A percentile compares a stretch with the other conserved stretches of the same genome.
These are phyloP conservation scores for Tanacetum coccineum DNA, from an alignment of 129 eudicot species.

Conservation along the genomic window DNA sequence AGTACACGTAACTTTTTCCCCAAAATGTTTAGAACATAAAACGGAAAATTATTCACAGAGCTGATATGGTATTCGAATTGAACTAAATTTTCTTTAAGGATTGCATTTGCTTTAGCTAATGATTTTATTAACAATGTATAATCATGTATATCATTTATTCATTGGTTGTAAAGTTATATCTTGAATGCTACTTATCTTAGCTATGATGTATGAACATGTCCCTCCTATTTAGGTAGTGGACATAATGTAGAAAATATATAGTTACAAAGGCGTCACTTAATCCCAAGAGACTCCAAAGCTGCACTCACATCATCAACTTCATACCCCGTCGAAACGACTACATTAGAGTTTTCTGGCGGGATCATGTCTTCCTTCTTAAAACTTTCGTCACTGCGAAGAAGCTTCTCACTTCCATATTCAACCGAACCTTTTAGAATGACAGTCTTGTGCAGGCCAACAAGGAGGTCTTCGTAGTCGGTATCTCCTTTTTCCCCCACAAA, in stretches of 20 bases:
- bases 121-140: conserved; percentile 21
- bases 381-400: conserved; percentile 46
- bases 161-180: conserved; percentile 9
- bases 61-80: not conserved
- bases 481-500: conserved; percentile 82
- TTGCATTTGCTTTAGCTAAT: conserved; percentile 19
- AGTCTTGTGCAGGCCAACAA: conserved; percentile 72
- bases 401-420: conserved; percentile 53
- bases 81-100: not conserved
- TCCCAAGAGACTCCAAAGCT: conserved; percentile 52
- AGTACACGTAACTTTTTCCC: no score
- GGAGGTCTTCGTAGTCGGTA: conserved; percentile 67
- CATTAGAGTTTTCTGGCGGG: conserved; percentile 45
- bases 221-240: conserved; percentile 11
- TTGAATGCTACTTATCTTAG: conserved; percentile 22
- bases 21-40: no score
- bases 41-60: no score
- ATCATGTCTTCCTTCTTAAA: conserved; percentile 52
- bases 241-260: conserved; percentile 18
- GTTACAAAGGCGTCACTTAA: conserved; percentile 32
- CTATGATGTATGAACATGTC: conserved; percentile 30
- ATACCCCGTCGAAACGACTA: conserved; percentile 46
- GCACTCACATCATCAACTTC: conserved; percentile 47
- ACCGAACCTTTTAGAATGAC: conserved; percentile 50
- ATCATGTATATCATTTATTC: conserved; percentile 14